A percentile compares a stretch with the other conserved stretches of the same genome.
These are phyloP conservation scores for Vickermania ingenoplastis DNA, from an alignment of 208 protist species.

Conservation along the genomic window DNA sequence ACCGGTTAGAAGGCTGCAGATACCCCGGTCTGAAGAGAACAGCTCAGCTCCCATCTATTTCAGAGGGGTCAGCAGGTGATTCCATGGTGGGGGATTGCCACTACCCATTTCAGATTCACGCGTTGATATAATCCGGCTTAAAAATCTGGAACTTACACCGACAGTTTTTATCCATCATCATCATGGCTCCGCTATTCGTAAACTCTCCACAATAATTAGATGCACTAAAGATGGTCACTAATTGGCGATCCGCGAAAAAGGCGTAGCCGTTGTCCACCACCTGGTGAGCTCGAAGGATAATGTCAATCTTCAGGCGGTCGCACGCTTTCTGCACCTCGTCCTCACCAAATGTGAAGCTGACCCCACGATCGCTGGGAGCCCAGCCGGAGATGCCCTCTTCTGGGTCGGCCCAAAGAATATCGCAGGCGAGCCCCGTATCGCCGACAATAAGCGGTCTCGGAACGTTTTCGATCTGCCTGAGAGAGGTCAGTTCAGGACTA, in stretches of 20 bases:
- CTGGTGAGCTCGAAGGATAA: slow-evolving; percentile 98
- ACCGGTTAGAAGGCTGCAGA: too few relatives aligned
- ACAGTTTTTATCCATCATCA: slow-evolving; percentile 93
- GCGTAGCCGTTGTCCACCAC: slow-evolving; percentile 97
- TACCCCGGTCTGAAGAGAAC: too few relatives aligned
- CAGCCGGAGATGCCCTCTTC: slow-evolving; percentile 67
- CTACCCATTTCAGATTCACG: too few relatives aligned
- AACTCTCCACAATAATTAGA: slow-evolving; percentile 99
- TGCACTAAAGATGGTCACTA: slow-evolving; percentile 99
- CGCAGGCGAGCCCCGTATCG: slow-evolving; percentile 86
- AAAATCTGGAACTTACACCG: slow-evolving; percentile 97
- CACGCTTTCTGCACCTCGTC: slow-evolving; percentile 94
- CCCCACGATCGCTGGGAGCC: slow-evolving; percentile 95
- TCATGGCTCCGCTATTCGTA: slow-evolving; percentile 98
- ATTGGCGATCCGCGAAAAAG: slow-evolving; percentile 96
- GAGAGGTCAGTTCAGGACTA: slow-evolving; percentile 96
- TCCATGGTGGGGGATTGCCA: too few relatives aligned
- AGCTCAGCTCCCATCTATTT: too few relatives aligned
- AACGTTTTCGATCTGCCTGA: slow-evolving; percentile 92
- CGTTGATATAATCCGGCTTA: slow-evolving; percentile 63
- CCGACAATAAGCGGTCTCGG: slow-evolving; percentile 17
- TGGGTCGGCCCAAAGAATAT: slow-evolving; percentile 98
- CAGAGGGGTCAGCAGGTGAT: too few relatives aligned
- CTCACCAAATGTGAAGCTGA: slow-evolving; percentile 96
- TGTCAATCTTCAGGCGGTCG: slow-evolving; percentile 95